phyloP scores from a whole-genome alignment of 2,329 filamentous ascomycete genomes.

The Diaporthe helianthi region DNA sequence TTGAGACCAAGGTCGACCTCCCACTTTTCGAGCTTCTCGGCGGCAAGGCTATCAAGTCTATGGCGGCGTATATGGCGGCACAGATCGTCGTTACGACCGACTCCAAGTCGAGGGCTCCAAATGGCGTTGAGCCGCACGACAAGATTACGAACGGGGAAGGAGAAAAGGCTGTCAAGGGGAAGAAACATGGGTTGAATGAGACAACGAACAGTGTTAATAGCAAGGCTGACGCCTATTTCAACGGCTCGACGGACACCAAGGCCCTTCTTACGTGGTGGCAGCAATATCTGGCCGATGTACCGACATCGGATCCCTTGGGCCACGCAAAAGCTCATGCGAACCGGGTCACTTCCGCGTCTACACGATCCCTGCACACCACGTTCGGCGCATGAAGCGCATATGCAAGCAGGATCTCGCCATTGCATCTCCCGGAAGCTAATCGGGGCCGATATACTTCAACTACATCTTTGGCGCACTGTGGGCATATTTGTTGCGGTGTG shows the following conservation, averaged over 20 bases:
- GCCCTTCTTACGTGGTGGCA: neutral
- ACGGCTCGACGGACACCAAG: neutral
- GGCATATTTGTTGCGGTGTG: neutral
- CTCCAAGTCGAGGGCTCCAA: neutral
- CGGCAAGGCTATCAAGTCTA: neutral
- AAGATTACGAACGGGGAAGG: neutral
- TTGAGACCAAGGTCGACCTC: neutral
- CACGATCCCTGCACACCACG: neutral
- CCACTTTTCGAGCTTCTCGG: constrained; percentile 8
- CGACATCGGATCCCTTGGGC: neutral
- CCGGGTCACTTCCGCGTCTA: neutral
- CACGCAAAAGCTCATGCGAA: too few species aligned
- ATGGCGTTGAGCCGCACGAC: neutral
- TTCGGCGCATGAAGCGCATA: constrained; percentile 1
- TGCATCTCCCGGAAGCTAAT: neutral
- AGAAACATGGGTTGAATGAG: neutral
- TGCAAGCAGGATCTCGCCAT: constrained; percentile 6
- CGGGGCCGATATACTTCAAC: neutral
- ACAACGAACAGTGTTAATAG: neutral
- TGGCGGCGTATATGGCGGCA: neutral
- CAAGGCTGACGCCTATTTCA: neutral
- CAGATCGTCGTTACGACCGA: neutral
- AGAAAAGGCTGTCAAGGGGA: neutral
- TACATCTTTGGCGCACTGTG: neutral
- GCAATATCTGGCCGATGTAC: neutral